phyloP scores from a whole-genome alignment of 2,329 filamentous ascomycete genomes.

The Myriosclerotinia scirpicola region DNA sequence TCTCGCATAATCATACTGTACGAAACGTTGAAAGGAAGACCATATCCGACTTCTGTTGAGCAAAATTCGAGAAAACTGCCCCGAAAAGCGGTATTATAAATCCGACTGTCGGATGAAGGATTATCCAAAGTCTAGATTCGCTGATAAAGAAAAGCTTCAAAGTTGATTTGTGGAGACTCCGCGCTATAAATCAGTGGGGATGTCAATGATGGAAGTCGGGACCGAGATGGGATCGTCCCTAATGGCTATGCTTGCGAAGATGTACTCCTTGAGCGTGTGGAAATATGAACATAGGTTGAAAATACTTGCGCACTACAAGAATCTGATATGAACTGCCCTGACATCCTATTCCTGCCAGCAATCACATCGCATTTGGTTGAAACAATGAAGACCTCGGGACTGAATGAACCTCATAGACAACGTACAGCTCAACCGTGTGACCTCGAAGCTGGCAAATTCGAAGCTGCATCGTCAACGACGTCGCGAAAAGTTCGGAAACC shows the following conservation, averaged over 20 bases:
- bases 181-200: slow-evolving; percentile 7
- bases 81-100: slow-evolving; percentile 12
- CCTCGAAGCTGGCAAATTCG: neutral
- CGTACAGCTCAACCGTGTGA: neutral
- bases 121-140: neutral
- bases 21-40: neutral
- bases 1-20: slow-evolving; percentile 1
- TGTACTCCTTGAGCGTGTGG: neutral
- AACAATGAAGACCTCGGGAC: neutral
- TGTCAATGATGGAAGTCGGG: neutral
- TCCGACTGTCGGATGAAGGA: slow-evolving; percentile 19
- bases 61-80: neutral
- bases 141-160: slow-evolving; percentile 8
- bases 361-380: neutral
- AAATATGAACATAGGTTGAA: neutral
- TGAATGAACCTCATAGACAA: neutral
- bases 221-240: slow-evolving; percentile 6
- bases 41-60: neutral
- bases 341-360: neutral
- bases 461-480: neutral
- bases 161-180: slow-evolving; percentile 6
- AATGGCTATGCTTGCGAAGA: neutral
- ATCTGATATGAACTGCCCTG: too few species aligned
- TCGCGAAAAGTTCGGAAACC: neutral
- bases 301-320: neutral